These are phyloP conservation scores for Dioszegia hungarica DNA, from an alignment of 768 basidiomycete genomes.

Conservation along the genomic window DNA sequence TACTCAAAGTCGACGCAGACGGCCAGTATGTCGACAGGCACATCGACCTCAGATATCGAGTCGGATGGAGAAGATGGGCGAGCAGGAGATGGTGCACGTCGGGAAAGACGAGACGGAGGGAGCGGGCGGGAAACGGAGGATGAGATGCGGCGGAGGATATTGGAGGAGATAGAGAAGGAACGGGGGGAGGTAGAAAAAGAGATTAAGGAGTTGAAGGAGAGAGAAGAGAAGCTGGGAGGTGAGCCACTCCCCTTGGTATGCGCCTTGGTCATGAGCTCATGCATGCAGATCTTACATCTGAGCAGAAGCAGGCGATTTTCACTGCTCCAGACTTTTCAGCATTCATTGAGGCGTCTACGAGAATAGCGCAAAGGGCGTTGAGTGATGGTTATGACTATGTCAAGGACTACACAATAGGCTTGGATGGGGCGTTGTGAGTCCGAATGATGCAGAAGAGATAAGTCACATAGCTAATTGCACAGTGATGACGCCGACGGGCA, in stretches of 20 bases:
- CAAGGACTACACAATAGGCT: constrained; percentile 86
- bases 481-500: constrained; percentile 89
- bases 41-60: constrained; percentile 21
- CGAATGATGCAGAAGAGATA: neutral
- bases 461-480: neutral
- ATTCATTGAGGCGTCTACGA: constrained; percentile 90
- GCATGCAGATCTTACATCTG: constrained; percentile 70
- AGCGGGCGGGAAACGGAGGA: constrained; percentile 57
- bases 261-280: neutral
- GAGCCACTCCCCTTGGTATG: constrained; percentile 1
- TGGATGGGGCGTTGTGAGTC: constrained; percentile 75
- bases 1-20: constrained; percentile 50
- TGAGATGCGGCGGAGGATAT: constrained; percentile 69
- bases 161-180: constrained; percentile 76
- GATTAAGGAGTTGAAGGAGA: constrained; percentile 52
- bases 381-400: constrained; percentile 97
- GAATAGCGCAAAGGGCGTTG: constrained; percentile 88
- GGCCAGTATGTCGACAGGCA: constrained; percentile 13
- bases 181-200: constrained; percentile 76
- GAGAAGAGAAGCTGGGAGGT: constrained; percentile 32
- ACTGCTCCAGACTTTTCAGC: constrained; percentile 85
- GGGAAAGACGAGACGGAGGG: constrained; percentile 38
- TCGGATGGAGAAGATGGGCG: constrained; percentile 58
- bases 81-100: constrained; percentile 41
- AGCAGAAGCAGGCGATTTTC: constrained; percentile 74